Evolutionary conservation across 805 yeast species (phyloP).

Genomic region (Kluyveromyces starmeri): DNA sequence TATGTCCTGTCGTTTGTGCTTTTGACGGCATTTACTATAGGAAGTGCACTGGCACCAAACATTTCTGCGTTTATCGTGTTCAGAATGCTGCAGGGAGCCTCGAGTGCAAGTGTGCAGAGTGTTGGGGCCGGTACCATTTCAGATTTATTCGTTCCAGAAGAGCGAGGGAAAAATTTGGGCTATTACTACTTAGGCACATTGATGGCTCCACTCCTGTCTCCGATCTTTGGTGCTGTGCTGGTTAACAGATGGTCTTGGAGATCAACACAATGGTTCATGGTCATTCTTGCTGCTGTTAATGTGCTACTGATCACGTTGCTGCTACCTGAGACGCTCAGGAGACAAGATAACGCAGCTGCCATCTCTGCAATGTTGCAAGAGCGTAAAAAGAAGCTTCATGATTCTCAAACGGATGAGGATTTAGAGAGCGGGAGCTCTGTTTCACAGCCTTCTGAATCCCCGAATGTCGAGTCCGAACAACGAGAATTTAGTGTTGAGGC

Average conservation of each 20-base stretch:
- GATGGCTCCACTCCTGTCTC: constrained; percentile 71
- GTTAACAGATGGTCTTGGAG: constrained; percentile 75
- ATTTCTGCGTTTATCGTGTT: constrained; percentile 58
- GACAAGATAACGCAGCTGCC: constrained; percentile 43
- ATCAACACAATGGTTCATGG: constrained; percentile 80
- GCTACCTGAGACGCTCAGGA: constrained; percentile 70
- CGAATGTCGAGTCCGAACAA: constrained; percentile 5
- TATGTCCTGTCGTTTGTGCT: constrained; percentile 59
- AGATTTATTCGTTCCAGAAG: constrained; percentile 56
- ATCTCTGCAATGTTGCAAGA: constrained; percentile 38
- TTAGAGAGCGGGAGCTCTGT: constrained; percentile 4
- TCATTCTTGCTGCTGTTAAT: constrained; percentile 52
- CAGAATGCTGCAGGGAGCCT: constrained; percentile 67
- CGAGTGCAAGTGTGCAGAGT: constrained; percentile 78
- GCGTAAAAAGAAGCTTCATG: constrained; percentile 19
- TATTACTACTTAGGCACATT: constrained; percentile 72
- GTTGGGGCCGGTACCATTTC: constrained; percentile 86
- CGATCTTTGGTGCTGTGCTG: constrained; percentile 72
- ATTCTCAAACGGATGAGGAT: constrained; percentile 4
- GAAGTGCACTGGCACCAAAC: constrained; percentile 56
- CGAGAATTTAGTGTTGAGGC: constrained; percentile 4
- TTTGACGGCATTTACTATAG: constrained; percentile 59
- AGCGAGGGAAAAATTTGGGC: constrained; percentile 76
- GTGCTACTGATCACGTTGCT: constrained; percentile 41
- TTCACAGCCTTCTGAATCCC: constrained; percentile 7